Evolutionary conservation across 345 rosid species (phyloP), one percentile per base, ranked within the genome.

Genomic region (Iberis pinnata): DNA sequence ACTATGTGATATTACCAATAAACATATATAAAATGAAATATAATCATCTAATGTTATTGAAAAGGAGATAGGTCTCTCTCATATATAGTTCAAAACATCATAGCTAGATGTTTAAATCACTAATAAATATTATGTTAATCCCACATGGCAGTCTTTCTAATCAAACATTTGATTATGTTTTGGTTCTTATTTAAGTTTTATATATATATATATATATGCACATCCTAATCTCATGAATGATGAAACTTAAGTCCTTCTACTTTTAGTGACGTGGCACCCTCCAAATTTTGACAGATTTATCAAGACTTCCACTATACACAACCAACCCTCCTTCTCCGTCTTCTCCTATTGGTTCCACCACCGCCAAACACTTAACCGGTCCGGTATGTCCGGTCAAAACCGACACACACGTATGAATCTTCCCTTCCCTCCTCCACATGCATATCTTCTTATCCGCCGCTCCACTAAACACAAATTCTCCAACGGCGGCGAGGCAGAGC

Each of bases 261-360:
- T 55, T 29, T 7, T 29, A 9, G 10, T 64, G 31, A 56, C 50
- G 40, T 56, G 84, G 72, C 54, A 86, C 95, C 50, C 80, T 80
- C 98, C 97, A 89, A n/a, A 86, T 94, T 71, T 89, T 86, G 41
- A 89, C 97, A 11, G 97, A 80, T 65, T 86, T 89, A 36, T 89
- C 97, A 38, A 89, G 83, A 48, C 94, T 84, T 43, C 97, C 97
- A 57, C 97, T 89, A 54, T 86, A 84, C 42, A 84, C 78, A 12
- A 80, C 55, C 96, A 95, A 82, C 61, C 45, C 29, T 68, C 70
- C 86, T 6, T 70, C 74, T 2, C 52, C 63, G 20, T 86, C 66
- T 25, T 43, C 58, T 0, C 39, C 46, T 19, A 53, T 38, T 72
- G 55, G 76, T 14, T 67, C 75, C 5, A 78, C 90, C 49, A 75